A percentile compares a stretch with the other conserved stretches of the same genome.
Evolutionary conservation across 495 filamentous ascomycete species (phyloP).

Genomic region (Trichocladium antarcticum): DNA sequence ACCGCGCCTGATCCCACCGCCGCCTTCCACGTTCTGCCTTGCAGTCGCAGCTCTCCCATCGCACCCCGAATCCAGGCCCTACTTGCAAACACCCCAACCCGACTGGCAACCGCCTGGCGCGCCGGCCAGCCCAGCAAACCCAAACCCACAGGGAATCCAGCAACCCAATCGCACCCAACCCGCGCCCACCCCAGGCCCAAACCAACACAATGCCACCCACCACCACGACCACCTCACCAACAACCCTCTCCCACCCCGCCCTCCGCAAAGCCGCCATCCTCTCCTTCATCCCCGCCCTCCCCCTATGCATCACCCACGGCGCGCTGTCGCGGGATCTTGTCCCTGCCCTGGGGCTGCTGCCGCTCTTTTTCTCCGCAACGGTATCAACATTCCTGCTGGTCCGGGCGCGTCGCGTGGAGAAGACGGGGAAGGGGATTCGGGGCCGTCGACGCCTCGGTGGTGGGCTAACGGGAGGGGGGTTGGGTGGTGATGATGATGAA

Average conservation of each 20-base stretch:
- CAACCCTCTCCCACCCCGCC: constrained; percentile 2
- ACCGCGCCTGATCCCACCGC: too few relatives aligned
- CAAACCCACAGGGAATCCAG: too few relatives aligned
- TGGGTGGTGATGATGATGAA: not conserved
- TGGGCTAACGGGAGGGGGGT: not conserved
- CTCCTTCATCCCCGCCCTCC: constrained; percentile 45
- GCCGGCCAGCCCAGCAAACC: too few relatives aligned
- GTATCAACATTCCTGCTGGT: constrained; percentile 21
- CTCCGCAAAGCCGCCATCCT: constrained; percentile 34
- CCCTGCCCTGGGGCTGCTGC: constrained; percentile 34
- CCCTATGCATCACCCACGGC: constrained; percentile 34
- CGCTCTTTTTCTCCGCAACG: constrained; percentile 29
- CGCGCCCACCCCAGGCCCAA: not conserved
- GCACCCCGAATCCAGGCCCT: too few relatives aligned
- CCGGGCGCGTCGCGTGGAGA: not conserved
- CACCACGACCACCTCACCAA: not conserved
- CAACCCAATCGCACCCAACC: too few relatives aligned
- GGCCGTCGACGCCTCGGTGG: not conserved
- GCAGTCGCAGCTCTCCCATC: too few relatives aligned
- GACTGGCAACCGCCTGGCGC: too few relatives aligned
- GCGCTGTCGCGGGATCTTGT: constrained; percentile 25
- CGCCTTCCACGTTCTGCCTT: too few relatives aligned
- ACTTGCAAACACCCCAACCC: too few relatives aligned
- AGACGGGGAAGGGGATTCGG: not conserved
- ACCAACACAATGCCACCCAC: not conserved